Conservation (phyloP, 1,284 basidiomycete species). For the Inonotus obliquus region DNA sequence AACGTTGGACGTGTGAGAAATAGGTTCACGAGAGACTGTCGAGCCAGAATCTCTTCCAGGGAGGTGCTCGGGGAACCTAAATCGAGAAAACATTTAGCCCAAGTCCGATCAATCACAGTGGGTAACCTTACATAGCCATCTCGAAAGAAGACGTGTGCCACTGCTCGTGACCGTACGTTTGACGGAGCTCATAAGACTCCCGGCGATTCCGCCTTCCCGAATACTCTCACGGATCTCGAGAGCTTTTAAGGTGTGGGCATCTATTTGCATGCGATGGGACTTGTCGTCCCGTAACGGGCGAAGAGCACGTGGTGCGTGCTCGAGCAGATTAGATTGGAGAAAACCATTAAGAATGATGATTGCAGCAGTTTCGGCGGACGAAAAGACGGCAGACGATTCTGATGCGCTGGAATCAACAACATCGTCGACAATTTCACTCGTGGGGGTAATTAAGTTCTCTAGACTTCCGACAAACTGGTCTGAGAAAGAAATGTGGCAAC, state of each 20-base stretch:
- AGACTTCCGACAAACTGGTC: slow-evolving; percentile 17
- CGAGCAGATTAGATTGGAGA: slow-evolving; percentile 69
- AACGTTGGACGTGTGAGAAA: slow-evolving; percentile 65
- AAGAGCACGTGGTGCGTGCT: slow-evolving; percentile 68
- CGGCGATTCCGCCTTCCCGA: slow-evolving; percentile 66
- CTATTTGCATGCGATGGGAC: slow-evolving; percentile 79
- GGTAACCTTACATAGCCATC: slow-evolving; percentile 66
- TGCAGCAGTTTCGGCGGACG: slow-evolving; percentile 49
- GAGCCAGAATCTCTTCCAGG: slow-evolving; percentile 62
- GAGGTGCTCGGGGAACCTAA: slow-evolving; percentile 85
- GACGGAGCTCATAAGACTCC: slow-evolving; percentile 75
- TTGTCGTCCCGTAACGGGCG: slow-evolving; percentile 56
- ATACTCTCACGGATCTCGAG: slow-evolving; percentile 82
- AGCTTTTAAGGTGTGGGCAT: slow-evolving; percentile 84
- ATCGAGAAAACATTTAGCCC: background rate
- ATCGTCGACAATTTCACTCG: slow-evolving; percentile 5
- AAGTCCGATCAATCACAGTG: slow-evolving; percentile 8
- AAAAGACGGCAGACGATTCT: slow-evolving; percentile 23
- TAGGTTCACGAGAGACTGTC: slow-evolving; percentile 78
- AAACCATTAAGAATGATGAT: slow-evolving; percentile 66
- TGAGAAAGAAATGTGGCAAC: slow-evolving; percentile 46
- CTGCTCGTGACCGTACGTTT: slow-evolving; percentile 78
- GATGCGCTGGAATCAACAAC: background rate
- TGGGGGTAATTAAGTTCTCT: background rate
- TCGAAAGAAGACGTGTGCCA: slow-evolving; percentile 71